Percentiles rank a stretch among this genome's conserved stretches.
phyloP scores from a whole-genome alignment of 257 asterid species.

The Ehretia macrophylla region DNA sequence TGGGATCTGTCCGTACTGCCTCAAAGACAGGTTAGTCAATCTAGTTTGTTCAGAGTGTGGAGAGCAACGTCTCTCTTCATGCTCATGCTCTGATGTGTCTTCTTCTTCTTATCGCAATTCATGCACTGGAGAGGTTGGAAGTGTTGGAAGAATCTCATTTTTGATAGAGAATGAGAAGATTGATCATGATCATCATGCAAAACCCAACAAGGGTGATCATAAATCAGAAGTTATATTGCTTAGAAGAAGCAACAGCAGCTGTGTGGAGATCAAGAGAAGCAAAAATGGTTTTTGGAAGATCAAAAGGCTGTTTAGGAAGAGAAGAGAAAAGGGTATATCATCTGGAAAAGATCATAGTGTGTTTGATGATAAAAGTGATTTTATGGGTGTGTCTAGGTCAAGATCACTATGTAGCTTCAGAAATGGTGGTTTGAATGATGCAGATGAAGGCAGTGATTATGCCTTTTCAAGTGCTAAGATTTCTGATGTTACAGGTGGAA shows the following conservation, averaged over 20 bases:
- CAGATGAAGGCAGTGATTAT: constrained; percentile 51
- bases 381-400: constrained; percentile 71
- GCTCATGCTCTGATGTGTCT: constrained; percentile 69
- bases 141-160: constrained; percentile 76
- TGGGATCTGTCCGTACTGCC: constrained; percentile 75
- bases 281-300: constrained; percentile 72
- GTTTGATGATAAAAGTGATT: constrained; percentile 44
- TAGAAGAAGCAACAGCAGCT: constrained; percentile 70
- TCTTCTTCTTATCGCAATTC: constrained; percentile 54
- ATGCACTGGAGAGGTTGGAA: constrained; percentile 58
- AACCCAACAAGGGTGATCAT: constrained; percentile 30
- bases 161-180: constrained; percentile 71
- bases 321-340: constrained; percentile 23
- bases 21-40: constrained; percentile 64
- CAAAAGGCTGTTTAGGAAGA: constrained; percentile 62
- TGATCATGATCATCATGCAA: too few species aligned
- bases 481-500: constrained; percentile 67
- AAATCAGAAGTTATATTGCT: constrained; percentile 44
- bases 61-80: constrained; percentile 81
- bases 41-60: constrained; percentile 89
- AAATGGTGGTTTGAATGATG: constrained; percentile 32
- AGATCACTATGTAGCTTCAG: constrained; percentile 83
- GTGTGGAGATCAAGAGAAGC: constrained; percentile 68
- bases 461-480: constrained; percentile 72
- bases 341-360: constrained; percentile 22